Evolutionary conservation across 805 yeast genomes (phyloP).

Genomic region (Soucietia sequanensis): DNA sequence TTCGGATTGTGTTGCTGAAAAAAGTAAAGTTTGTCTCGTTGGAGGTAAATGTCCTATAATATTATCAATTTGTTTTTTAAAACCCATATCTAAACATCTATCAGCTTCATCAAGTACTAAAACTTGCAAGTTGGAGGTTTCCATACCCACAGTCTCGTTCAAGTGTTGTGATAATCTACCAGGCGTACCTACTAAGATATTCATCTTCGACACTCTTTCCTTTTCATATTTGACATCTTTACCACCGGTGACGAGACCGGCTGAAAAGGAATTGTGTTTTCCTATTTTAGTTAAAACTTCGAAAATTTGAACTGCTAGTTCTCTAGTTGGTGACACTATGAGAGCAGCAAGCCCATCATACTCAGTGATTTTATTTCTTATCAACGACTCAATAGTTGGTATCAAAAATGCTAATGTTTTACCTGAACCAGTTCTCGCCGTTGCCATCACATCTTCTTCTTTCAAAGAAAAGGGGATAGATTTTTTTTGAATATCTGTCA

Average conservation of each 20-base stretch:
- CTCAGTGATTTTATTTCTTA: conserved; percentile 72
- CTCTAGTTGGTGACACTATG: conserved; percentile 89
- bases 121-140: conserved; percentile 69
- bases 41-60: conserved; percentile 77
- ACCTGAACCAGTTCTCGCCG: conserved; percentile 90
- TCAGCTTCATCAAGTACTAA: conserved; percentile 91
- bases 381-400: conserved; percentile 72
- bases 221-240: conserved; percentile 80
- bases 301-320: conserved; percentile 85
- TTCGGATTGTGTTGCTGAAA: conserved; percentile 89
- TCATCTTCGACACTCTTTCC: conserved; percentile 75
- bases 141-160: conserved; percentile 85
- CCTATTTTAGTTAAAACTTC: conserved; percentile 86
- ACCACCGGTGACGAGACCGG: conserved; percentile 92
- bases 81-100: conserved; percentile 91
- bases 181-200: conserved; percentile 87
- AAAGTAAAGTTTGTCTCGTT: conserved; percentile 77
- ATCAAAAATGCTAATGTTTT: conserved; percentile 84
- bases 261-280: conserved; percentile 68
- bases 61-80: conserved; percentile 76
- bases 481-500: conserved; percentile 85
- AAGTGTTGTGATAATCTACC: conserved; percentile 87
- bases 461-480: conserved; percentile 75
- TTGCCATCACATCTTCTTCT: conserved; percentile 78
- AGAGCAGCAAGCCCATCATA: conserved; percentile 87